These are phyloP conservation scores for Annulohypoxylon stygium DNA, from an alignment of 495 filamentous ascomycete species.

Conservation along the genomic window DNA sequence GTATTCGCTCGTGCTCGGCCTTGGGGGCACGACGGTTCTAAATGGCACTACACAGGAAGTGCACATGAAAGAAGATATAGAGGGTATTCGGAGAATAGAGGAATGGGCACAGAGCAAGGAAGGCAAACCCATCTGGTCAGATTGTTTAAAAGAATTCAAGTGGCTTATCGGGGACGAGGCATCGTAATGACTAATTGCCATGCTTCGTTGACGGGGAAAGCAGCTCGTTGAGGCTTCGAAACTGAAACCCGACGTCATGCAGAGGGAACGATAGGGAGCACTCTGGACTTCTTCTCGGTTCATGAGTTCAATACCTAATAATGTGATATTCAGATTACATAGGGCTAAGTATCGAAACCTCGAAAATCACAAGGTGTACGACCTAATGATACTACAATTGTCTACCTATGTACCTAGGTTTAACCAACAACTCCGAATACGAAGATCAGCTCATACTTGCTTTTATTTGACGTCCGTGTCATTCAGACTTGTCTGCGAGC, in stretches of 20 bases:
- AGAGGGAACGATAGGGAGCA: neutral
- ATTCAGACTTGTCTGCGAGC: no score
- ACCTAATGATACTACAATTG: neutral
- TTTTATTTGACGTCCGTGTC: no score
- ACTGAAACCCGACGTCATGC: neutral
- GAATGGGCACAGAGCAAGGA: conserved; percentile 59
- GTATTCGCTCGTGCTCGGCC: conserved; percentile 74
- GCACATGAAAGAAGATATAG: conserved; percentile 76
- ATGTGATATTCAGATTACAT: neutral
- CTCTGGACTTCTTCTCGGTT: neutral
- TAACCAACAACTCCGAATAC: no score
- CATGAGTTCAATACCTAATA: neutral
- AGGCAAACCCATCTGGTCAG: conserved; percentile 61
- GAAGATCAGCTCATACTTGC: no score
- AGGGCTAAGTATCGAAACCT: neutral
- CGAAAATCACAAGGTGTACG: neutral
- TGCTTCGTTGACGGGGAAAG: neutral
- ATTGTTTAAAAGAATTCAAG: conserved; percentile 62
- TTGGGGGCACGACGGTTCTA: conserved; percentile 70
- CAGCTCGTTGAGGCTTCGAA: neutral
- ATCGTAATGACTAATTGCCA: neutral
- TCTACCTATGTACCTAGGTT: no score
- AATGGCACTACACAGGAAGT: conserved; percentile 75
- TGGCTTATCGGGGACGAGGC: conserved; percentile 59
- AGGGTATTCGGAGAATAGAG: conserved; percentile 64